Evolutionary conservation across 441 rosid genomes (phyloP).

Genomic region (Kokia cookei): DNA sequence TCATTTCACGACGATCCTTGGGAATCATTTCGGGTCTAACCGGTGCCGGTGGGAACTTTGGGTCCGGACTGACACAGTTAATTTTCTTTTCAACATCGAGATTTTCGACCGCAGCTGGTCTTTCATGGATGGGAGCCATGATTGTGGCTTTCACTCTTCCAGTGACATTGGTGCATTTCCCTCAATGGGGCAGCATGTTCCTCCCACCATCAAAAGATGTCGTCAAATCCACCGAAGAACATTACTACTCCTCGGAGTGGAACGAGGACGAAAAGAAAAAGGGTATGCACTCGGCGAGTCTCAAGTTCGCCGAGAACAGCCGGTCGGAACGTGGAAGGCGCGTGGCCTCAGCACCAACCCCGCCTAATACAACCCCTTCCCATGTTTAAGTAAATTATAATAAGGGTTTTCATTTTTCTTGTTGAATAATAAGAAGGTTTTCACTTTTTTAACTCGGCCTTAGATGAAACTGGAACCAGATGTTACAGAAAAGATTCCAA

Average conservation of each 20-base stretch:
- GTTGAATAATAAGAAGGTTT: neutral
- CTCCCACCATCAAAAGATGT: conserved; percentile 39
- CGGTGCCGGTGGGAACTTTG: conserved; percentile 82
- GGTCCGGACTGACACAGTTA: conserved; percentile 67
- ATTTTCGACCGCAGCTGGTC: conserved; percentile 48
- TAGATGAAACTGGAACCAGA: neutral
- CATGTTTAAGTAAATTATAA: conserved; percentile 18
- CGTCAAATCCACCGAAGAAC: conserved; percentile 48
- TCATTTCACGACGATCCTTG: conserved; percentile 68
- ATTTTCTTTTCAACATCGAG: conserved; percentile 52
- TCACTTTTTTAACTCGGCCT: neutral
- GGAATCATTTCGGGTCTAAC: conserved; percentile 71
- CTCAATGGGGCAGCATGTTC: conserved; percentile 88
- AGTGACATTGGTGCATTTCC: conserved; percentile 57
- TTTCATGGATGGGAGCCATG: conserved; percentile 69
- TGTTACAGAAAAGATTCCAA: neutral
- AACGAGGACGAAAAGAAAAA: conserved; percentile 51
- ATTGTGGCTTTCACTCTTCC: conserved; percentile 62
- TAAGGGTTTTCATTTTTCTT: neutral
- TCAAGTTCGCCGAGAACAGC: conserved; percentile 69
- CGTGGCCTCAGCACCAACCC: conserved; percentile 27
- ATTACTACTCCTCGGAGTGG: conserved; percentile 61
- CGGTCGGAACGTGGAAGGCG: conserved; percentile 67
- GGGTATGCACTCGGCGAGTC: conserved; percentile 63
- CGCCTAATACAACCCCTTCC: conserved; percentile 31